Conservation (phyloP, 1,284 basidiomycete genomes). For the Tremellales sp. region DNA sequence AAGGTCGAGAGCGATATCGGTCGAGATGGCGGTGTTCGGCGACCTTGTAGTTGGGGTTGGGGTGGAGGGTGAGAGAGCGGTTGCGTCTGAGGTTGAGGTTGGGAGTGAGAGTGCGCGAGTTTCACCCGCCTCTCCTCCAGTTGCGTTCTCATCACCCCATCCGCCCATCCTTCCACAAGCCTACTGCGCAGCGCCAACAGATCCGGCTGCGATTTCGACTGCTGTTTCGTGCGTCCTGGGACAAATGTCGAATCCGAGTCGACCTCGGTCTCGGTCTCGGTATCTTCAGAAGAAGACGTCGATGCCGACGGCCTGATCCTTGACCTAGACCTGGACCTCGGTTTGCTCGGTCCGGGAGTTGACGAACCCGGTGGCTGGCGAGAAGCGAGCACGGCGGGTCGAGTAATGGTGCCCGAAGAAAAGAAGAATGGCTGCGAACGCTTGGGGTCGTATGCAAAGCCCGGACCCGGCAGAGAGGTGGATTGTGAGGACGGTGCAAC, state of each 20-base stretch:
- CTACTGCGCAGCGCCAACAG: slow-evolving; percentile 33
- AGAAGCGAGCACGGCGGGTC: not conserved
- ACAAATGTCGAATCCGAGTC: slow-evolving; percentile 37
- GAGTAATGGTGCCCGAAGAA: too few species aligned
- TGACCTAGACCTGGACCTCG: slow-evolving; percentile 8
- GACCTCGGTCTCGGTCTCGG: slow-evolving; percentile 32
- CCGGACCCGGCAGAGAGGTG: too few species aligned
- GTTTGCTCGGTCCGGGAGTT: not conserved
- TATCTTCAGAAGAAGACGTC: slow-evolving; percentile 11
- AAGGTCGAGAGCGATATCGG: slow-evolving; percentile 9
- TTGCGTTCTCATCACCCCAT: slow-evolving; percentile 19
- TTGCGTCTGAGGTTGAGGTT: slow-evolving; percentile 5
- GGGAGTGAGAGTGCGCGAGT: not conserved
- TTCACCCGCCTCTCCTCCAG: slow-evolving; percentile 10
- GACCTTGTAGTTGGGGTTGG: slow-evolving; percentile 12
- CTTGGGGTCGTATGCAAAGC: not conserved
- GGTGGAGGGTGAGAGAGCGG: not conserved
- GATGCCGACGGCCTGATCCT: slow-evolving; percentile 1
- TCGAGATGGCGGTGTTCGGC: slow-evolving; percentile 18
- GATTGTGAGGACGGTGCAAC: too few species aligned
- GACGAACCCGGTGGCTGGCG: slow-evolving; percentile 1
- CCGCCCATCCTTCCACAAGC: slow-evolving; percentile 33
- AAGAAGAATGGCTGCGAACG: not conserved
- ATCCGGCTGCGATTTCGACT: slow-evolving; percentile 41
- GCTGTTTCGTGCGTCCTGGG: slow-evolving; percentile 21